phyloP scores from a whole-genome alignment of 2,329 filamentous ascomycete genomes.

The Elsinoe fawcettii region DNA sequence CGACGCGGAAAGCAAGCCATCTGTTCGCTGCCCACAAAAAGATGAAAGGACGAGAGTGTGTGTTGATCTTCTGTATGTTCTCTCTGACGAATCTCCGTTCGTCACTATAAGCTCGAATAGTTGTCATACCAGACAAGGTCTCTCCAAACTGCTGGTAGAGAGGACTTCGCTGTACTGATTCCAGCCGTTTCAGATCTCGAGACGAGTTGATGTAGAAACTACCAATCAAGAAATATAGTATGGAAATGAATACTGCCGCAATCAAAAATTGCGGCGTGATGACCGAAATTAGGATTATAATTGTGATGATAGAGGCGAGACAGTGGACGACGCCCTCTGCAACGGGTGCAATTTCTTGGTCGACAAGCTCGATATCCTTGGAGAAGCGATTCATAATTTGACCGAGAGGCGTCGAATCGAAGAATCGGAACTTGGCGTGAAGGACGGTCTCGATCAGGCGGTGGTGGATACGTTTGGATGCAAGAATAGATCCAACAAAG shows the following conservation, averaged over 20 bases:
- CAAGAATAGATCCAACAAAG: conserved; percentile 84
- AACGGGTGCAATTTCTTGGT: conserved; percentile 90
- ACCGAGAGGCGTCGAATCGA: conserved; percentile 89
- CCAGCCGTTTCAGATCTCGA: conserved; percentile 88
- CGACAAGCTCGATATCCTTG: conserved; percentile 89
- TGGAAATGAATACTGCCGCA: conserved; percentile 74
- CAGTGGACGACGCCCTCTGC: conserved; percentile 69
- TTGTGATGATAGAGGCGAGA: conserved; percentile 66
- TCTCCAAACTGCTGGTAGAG: conserved; percentile 98
- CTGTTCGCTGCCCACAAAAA: conserved; percentile 94
- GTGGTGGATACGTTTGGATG: conserved; percentile 77
- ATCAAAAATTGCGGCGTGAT: conserved; percentile 90
- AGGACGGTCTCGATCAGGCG: conserved; percentile 70
- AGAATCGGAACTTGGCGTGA: conserved; percentile 92
- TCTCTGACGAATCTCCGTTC: conserved; percentile 89
- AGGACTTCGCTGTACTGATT: conserved; percentile 88
- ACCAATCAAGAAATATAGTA: conserved; percentile 74
- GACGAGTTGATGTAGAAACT: conserved; percentile 85
- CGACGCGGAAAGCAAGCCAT: conserved; percentile 90
- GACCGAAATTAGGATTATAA: conserved; percentile 74
- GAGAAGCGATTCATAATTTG: conserved; percentile 98
- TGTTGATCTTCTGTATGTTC: conserved; percentile 81
- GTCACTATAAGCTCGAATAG: conserved; percentile 92
- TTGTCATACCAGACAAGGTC: conserved; percentile 88
- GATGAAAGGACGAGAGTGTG: conserved; percentile 86